Evolutionary conservation across 2,329 filamentous ascomycete genomes (phyloP).

Genomic region (Berkeleyomyces basicola): DNA sequence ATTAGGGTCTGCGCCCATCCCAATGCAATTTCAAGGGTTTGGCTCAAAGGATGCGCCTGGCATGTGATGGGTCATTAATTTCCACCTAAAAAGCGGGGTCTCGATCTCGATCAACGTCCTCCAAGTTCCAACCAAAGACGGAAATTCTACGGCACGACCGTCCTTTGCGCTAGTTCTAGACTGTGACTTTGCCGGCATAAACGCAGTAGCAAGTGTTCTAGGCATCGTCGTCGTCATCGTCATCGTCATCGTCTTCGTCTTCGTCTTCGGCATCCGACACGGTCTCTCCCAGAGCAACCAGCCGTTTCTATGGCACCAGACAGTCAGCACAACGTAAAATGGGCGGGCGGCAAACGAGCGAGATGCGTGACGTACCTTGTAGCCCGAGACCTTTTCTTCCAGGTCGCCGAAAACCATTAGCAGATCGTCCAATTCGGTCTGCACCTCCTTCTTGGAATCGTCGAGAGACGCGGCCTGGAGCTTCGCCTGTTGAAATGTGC

Average conservation of each 20-base stretch:
- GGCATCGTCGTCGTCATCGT: constrained; percentile 37
- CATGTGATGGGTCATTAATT: not conserved
- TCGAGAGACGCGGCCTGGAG: constrained; percentile 20
- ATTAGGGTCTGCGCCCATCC: not conserved
- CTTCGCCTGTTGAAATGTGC: not conserved
- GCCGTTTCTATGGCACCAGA: constrained; percentile 28
- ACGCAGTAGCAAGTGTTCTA: constrained; percentile 16
- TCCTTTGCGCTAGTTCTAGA: not conserved
- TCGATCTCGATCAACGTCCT: not conserved
- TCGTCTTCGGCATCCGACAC: constrained; percentile 66
- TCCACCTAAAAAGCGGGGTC: not conserved
- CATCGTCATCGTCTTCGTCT: constrained; percentile 38
- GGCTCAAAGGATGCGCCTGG: not conserved
- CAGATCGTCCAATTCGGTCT: constrained; percentile 64
- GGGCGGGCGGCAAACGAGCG: not conserved
- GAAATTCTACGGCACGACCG: no score
- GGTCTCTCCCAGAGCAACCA: constrained; percentile 49
- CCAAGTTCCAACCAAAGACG: no score
- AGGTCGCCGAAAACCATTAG: constrained; percentile 67
- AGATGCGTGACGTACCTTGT: constrained; percentile 41
- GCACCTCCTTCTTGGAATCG: constrained; percentile 46
- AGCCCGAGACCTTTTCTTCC: constrained; percentile 58
- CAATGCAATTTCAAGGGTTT: not conserved
- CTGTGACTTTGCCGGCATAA: not conserved
- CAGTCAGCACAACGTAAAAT: not conserved